Evolutionary conservation across 116 monocot genomes (phyloP), one percentile per base, ranked within the genome.

Genomic region (Phalaenopsis hybrid): DNA sequence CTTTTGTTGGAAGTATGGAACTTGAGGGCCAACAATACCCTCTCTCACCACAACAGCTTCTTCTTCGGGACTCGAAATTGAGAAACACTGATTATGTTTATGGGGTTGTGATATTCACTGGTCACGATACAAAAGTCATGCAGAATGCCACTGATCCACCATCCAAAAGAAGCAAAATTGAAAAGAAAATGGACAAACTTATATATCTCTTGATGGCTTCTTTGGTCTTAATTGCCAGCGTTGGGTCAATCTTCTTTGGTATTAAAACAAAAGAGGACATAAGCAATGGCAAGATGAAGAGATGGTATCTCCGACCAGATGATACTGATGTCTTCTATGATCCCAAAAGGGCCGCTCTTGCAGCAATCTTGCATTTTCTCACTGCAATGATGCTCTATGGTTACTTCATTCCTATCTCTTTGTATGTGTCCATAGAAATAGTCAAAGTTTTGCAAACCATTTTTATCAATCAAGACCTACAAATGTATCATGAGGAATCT

Each of bases 341-440:
- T 79, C 89, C 95, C 3, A 84, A 73, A 28, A 74, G 77, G 43
- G 78, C 88, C n/a, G 51, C 78, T 74, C 7, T 77, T 33, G 88
- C 95, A 11, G 84, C 93, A 7, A 18, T 90, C 33, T 80, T 86
- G 28, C 95, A 95, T 67, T 91, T 93, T 9, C 52, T 95, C 28
- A 91, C 95, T 2, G 93, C 95, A 1, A 88, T 95, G 93, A 88
- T 95, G 83, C 82, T 95, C 23, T 95, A 90, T 81, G 79, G 88
- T 58, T 91, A 91, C 82, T 95, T 95, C 87, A 93, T 95, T 75
- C 95, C 95, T 0, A 95, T 95, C 46, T 95, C 95, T 16, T 81
- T 95, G 63, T 95, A 93, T 58, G 91, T 95, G 4, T 93, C 95
- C 6, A 95, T 95, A 16, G 95, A 95, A 86, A 88, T 95, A 28